Base-by-base conservation (phyloP, 257 asterid genomes). In the Rehmannia glutinosa region DNA sequence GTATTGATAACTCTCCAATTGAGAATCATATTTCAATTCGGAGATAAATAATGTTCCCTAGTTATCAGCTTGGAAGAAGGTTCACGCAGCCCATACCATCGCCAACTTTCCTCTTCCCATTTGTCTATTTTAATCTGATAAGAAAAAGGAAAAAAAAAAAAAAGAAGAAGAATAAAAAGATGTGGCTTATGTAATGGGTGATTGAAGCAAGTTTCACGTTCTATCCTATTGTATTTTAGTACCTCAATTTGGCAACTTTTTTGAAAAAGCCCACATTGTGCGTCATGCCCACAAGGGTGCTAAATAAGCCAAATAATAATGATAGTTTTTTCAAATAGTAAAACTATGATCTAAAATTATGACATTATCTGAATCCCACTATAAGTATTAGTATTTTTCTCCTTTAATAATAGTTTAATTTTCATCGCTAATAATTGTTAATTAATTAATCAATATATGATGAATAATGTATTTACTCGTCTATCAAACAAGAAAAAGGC, bases 11-110 rank as follows among this genome's bases (percentile, higher is more conserved):
- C 8, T 45, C 23, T 45, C 51, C n/a, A 53, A 11, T 25, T 4
- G 13, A 46, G n/a, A 7, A 46, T 8, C 10, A 46, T 46, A n/a
- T 46, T 8, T 46, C 21, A 46, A 46, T n/a, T 46, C n/a, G 23
- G 53, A 17, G 2, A 41, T 8, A 9, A 13, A 24, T 45, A 33
- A 56, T 42, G 6, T 23, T 38, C 50, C 77, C 76, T 57, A 52
- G 27, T 42, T 61, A 71, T 71, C 47, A 62, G 71, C 45, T 60
- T 52, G 68, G 13, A 53, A 8, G 43, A 65, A 38, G 76, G 77
- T 42, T 75, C 81, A 76, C 77, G 81, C 81, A 71, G 77, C 55
- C 67, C 81, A 76, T 70, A 71, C 76, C 73, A 30, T 66, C n/a
- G 73, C 75, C 60, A 68, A 68, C 66, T 68, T 73, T 70, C 56